A percentile compares a stretch with the other conserved stretches of the same genome.
Evolutionary conservation across 1,284 basidiomycete genomes (phyloP).

Genomic region (Xerocomus minutiporus): DNA sequence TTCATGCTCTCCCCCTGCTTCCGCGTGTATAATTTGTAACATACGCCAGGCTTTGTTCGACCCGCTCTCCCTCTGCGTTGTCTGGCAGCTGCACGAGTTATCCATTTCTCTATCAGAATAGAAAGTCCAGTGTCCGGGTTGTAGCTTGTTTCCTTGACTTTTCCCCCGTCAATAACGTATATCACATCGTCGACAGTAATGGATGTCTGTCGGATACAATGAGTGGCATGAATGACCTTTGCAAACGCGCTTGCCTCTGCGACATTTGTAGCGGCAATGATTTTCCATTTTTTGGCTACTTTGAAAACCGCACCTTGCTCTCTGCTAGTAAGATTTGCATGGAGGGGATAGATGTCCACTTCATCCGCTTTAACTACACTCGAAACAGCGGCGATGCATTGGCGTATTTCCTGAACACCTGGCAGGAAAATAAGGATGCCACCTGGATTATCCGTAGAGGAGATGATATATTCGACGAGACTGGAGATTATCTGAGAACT

Average conservation of each 20-base stretch:
- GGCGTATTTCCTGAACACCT: conserved; percentile 83
- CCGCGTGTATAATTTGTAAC: conserved; percentile 83
- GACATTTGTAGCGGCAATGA: conserved; percentile 89
- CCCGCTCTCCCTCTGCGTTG: conserved; percentile 91
- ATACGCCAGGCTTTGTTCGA: conserved; percentile 76
- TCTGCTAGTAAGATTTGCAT: conserved; percentile 82
- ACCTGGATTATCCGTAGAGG: conserved; percentile 44
- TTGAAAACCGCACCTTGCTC: conserved; percentile 84
- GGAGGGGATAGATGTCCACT: conserved; percentile 75
- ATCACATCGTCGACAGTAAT: conserved; percentile 92
- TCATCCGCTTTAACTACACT: conserved; percentile 32
- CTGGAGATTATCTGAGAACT: conserved; percentile 58
- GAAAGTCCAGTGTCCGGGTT: conserved; percentile 77
- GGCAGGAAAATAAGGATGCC: conserved; percentile 86
- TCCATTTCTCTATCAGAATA: conserved; percentile 73
- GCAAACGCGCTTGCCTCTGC: conserved; percentile 54
- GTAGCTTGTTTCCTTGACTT: conserved; percentile 86
- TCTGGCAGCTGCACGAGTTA: conserved; percentile 75
- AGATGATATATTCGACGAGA: conserved; percentile 64
- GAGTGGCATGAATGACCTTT: background rate
- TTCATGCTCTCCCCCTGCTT: conserved; percentile 71
- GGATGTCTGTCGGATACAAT: conserved; percentile 59
- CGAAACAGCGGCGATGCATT: conserved; percentile 71
- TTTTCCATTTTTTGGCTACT: conserved; percentile 68
- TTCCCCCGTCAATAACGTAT: conserved; percentile 83